Evolutionary conservation across 1,284 basidiomycete species (phyloP).

Genomic region (Moesziomyces sp.): DNA sequence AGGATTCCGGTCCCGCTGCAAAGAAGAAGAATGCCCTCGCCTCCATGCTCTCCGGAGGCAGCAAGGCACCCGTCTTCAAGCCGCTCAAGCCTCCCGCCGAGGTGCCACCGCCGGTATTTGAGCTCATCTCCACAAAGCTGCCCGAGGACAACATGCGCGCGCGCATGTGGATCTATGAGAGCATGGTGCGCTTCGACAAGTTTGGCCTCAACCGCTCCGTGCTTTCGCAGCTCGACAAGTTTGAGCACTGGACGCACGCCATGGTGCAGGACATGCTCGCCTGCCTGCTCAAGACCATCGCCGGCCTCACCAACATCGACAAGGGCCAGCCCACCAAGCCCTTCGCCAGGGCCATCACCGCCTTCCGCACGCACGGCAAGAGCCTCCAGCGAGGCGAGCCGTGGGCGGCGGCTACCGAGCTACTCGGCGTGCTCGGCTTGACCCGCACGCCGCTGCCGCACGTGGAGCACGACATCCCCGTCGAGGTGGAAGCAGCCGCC

Average conservation of each 20-base stretch:
- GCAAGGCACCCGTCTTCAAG: constrained; percentile 21
- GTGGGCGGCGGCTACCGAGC: constrained; percentile 42
- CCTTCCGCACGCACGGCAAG: constrained; percentile 33
- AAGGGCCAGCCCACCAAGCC: constrained; percentile 41
- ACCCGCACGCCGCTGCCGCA: constrained; percentile 15
- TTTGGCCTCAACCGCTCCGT: constrained; percentile 42
- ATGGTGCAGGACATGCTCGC: constrained; percentile 51
- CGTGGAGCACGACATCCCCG: constrained; percentile 40
- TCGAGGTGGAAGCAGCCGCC: constrained; percentile 37
- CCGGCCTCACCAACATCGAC: constrained; percentile 50
- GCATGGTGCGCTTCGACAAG: constrained; percentile 57
- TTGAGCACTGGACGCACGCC: constrained; percentile 54
- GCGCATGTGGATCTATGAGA: constrained; percentile 61
- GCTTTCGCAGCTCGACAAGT: constrained; percentile 48
- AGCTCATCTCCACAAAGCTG: constrained; percentile 46
- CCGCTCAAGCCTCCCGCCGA: constrained; percentile 37
- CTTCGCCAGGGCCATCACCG: constrained; percentile 23
- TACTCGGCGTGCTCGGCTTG: constrained; percentile 19
- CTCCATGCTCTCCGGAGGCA: constrained; percentile 8
- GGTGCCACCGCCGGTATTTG: constrained; percentile 32
- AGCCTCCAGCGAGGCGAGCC: constrained; percentile 48
- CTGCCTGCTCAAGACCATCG: constrained; percentile 42
- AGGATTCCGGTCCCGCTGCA: constrained; percentile 6
- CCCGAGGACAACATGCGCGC: constrained; percentile 53
- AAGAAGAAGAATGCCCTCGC: constrained; percentile 29